Base-by-base conservation (phyloP, 1,139 yeast genomes). In the Lodderomyces parapsilosis region DNA sequence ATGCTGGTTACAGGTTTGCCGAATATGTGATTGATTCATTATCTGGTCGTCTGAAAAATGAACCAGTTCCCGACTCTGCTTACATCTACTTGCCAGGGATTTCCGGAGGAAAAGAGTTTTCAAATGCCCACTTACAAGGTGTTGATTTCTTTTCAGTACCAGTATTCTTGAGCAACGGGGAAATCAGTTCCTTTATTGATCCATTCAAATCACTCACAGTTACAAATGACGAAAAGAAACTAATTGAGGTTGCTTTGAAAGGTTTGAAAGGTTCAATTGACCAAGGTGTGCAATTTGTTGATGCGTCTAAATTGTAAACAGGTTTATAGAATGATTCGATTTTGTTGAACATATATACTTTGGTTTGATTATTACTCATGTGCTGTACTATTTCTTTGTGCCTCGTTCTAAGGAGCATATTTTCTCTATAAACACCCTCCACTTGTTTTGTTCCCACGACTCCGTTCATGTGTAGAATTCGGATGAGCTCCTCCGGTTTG, bases 1-100 rank as follows among this genome's bases (percentile, higher is more conserved):
- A 76, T 54, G 89, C 90, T 23, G 91, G 88, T 32, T 82, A 80
- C 64, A 71, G 83, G 51, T 83, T 84, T 63, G 80, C 85, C 23
- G 78, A 75, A 49, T 63, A 66, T 38, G 66, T 81, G 24, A 60
- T 80, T 44, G 61, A 62, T 41, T 77, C 83, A 2, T 57, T 68
- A 42, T 55, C 64, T 14, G 71, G 76, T 11, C 58, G 48, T 30
- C 27, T 49, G 8, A 39, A 31, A 14, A 31, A 22, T 10, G 20
- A 31, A 8, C 19, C 19, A 5, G 52, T 72, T n/a, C 76, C 78
- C 6, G 82, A 78, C 49, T 78, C 85, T 11, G 74, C 88, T 2
- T 84, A 76, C 56, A 73, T 84, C 18, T 79, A 81, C 60, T 71
- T 83, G 54, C 78, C 77, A 30, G 81, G 78, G n/a, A 61, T 76